These are phyloP conservation scores for Stellera chamaejasme DNA, from an alignment of 345 rosid genomes.

Conservation along the genomic window DNA sequence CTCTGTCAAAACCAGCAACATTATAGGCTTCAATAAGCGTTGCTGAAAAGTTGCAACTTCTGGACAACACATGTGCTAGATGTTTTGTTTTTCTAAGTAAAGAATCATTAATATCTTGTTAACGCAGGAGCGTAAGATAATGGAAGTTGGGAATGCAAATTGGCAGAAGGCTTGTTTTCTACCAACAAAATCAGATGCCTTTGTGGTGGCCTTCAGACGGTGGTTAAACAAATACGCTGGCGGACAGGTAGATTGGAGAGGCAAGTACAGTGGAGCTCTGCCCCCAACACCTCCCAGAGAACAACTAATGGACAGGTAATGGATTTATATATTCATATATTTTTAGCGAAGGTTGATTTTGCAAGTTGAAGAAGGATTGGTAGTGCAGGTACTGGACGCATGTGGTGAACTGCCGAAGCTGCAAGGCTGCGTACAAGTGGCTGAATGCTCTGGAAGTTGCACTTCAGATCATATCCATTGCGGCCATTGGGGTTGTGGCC, in stretches of 20 bases:
- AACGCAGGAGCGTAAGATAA: conserved; percentile 68
- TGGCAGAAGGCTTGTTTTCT: conserved; percentile 84
- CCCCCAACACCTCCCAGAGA: conserved; percentile 76
- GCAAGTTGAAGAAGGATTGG: not conserved
- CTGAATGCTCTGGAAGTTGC: conserved; percentile 51
- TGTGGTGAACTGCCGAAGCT: conserved; percentile 76
- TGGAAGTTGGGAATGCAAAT: conserved; percentile 56
- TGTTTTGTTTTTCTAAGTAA: too few relatives aligned
- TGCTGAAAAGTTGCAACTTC: too few relatives aligned
- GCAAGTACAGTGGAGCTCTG: conserved; percentile 50
- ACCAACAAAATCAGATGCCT: conserved; percentile 73
- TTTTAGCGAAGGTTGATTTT: too few relatives aligned
- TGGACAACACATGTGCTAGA: too few relatives aligned
- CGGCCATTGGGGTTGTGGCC: conserved; percentile 46
- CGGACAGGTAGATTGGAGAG: conserved; percentile 64
- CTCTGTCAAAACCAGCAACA: too few relatives aligned
- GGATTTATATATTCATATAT: not conserved
- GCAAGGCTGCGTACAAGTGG: conserved; percentile 49
- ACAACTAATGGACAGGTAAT: conserved; percentile 74
- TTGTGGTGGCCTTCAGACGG: conserved; percentile 63
- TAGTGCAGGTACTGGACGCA: conserved; percentile 81
- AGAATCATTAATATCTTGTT: not conserved
- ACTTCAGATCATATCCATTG: conserved; percentile 47
- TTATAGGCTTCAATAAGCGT: too few relatives aligned
- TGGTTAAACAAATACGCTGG: conserved; percentile 69